phyloP scores from a whole-genome alignment of 495 filamentous ascomycete species.

The Pseudomonodictys pantanalensis region DNA sequence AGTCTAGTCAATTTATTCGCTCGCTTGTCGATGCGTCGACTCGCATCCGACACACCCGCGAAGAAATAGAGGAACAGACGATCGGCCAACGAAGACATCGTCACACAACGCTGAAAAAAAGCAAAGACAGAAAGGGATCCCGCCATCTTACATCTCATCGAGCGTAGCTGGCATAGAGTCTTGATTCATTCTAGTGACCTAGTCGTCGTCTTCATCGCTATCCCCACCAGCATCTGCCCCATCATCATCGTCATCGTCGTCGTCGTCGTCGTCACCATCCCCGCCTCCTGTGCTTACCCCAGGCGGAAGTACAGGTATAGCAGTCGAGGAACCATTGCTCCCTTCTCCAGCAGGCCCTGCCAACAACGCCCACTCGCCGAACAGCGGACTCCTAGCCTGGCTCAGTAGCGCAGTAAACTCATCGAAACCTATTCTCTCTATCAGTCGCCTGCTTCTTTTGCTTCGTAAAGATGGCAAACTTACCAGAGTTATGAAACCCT shows the following conservation, averaged over 20 bases:
- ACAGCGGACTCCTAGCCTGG: slow-evolving; percentile 8
- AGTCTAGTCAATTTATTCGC: too few species aligned
- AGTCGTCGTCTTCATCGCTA: too few species aligned
- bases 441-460: neutral
- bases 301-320: neutral
- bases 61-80: too few species aligned
- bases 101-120: too few species aligned
- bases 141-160: too few species aligned
- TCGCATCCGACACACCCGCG: too few species aligned
- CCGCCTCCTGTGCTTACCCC: neutral
- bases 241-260: neutral
- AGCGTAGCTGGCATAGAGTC: too few species aligned
- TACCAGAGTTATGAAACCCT: slow-evolving; percentile 9
- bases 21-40: too few species aligned
- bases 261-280: neutral
- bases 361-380: slow-evolving; percentile 4
- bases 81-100: too few species aligned
- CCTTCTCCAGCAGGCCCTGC: neutral
- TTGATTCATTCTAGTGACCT: too few species aligned
- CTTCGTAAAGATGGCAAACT: neutral
- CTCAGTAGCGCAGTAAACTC: slow-evolving; percentile 6
- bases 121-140: too few species aligned
- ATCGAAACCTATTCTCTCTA: neutral
- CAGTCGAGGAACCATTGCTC: neutral
- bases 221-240: neutral